Evolutionary conservation across 768 basidiomycete genomes (phyloP), one percentile per base, ranked within the genome.

Genomic region (Tylopilus sp.): DNA sequence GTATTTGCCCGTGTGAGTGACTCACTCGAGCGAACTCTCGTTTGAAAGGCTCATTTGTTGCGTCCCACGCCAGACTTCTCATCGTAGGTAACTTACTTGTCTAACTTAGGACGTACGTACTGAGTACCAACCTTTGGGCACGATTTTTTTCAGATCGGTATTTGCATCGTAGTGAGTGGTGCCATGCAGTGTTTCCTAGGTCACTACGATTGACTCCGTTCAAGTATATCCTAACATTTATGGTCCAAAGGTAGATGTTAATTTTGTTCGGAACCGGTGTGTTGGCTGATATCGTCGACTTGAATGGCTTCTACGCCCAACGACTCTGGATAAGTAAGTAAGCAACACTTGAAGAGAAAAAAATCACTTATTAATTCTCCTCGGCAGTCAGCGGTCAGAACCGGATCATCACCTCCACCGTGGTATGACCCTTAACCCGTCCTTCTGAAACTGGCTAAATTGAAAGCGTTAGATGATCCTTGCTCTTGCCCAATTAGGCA

Each of bases 321-420:
- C 61, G 61, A 33, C 58, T 65, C 18, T 66, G 61, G 60, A 63
- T 64, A 55, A 64, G 62, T 64, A 40, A 39, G 62, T n/a, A n/a
- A n/a, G n/a, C n/a, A n/a, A n/a, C n/a, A n/a, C n/a, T n/a, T n/a
- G n/a, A n/a, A n/a, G n/a, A n/a, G n/a, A n/a, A n/a, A n/a, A n/a
- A n/a, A n/a, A n/a, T n/a, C n/a, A n/a, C n/a, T n/a, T n/a, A n/a
- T n/a, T n/a, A n/a, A n/a, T n/a, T n/a, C n/a, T n/a, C 6, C 22
- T 36, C 39, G 31, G 12, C 41, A 64, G 63, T 65, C 22, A 63
- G 60, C 5, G 56, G 46, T 42, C 22, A 10, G 33, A 65, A 63
- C 31, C 54, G 51, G n/a, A 8, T 45, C 12, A 11, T 66, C 22
- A 55, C 56, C 9, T 41, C 21, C 6, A 21, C 25, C 7, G 61